Base-by-base conservation (phyloP, 257 asterid genomes). In the Solanum chiquidenum region DNA sequence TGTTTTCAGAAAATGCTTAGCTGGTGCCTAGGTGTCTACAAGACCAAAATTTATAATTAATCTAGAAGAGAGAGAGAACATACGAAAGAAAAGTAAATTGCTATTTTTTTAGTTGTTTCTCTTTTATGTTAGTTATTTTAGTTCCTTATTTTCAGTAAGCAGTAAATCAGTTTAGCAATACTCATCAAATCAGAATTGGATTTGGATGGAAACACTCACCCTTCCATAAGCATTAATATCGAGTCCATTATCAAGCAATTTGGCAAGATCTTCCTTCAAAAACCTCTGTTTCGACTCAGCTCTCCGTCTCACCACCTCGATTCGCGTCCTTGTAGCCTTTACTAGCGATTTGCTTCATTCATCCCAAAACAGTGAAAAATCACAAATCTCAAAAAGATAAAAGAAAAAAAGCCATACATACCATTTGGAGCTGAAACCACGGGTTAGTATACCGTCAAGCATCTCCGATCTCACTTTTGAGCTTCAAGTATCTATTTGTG, bases 241-340 rank as follows among this genome's bases (percentile, higher is more conserved):
- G 71, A 97, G 98, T 21, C 99, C 99, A 91, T 95, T 94, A 9
- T 93, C 88, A 21, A 97, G 97, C 91, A 97, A 90, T 91, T 97
- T 97, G 31, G 93, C 95, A 89, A 97, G 98, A 94, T 97, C 99
- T 87, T 95, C 98, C 90, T 93, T 96, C 68, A 94, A 89, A 90
- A 95, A 96, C 93, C 95, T 95, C 96, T 96, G 98, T 90, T 92
- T 94, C 89, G 98, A 98, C 94, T 94, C 98, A 60, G 95, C 95
- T 92, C 99, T 93, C 93, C 89, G 90, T 87, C 96, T 87, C 88
- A 92, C 92, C 90, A 93, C 92, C 86, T 91, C 97, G 90, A 97
- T 94, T 95, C 99, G 93, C 80, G 94, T 90, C 87, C 93, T 91
- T 33, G 92, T 93, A 83, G 92, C 89, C 92, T 96, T 97, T 23